Base-by-base conservation (phyloP, 2,329 filamentous ascomycete species). In the Cladosporium sp. region DNA sequence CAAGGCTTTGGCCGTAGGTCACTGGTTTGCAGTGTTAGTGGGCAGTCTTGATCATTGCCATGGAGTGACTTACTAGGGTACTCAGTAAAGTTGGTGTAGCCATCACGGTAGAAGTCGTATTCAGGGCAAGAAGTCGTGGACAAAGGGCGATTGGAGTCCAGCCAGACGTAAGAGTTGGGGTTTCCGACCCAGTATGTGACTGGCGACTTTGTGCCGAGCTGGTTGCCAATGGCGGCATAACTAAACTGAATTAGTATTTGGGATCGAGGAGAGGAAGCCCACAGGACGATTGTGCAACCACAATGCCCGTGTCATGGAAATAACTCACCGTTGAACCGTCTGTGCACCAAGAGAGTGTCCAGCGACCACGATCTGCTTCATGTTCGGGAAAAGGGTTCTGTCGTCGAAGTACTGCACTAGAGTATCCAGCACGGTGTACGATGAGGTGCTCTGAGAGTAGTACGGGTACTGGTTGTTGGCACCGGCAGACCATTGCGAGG, bases 321-420 rank as follows among this genome's bases (percentile, higher is more conserved):
- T 26, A 3, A 36, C 57, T 26, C 77, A 78, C 14, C 76, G 73
- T 28, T 77, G 73, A 6, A 75, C 72, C 21, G 75, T 75, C 64
- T 78, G 76, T 14, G 65, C 76, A 18, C 76, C 76, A 11, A 76
- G 71, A 10, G 75, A 76, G 66, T 78, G 76, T 39, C 76, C 76
- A 60, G 75, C 75, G 32, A 78, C 69, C 39, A 78, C 75, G 23
- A 78, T 76, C 63, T 78, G 76, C 14, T 76, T 73, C 67, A 78
- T 67, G 63, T 76, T 76, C 1, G 76, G 76, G 63, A 76, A 78
- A 21, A 73, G 57, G 1, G 69, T 67, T 21, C 63, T 66, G 65
- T 78, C 71, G 56, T 73, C 75, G 56, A 76, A 78, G 67, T 75
- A 78, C 59, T 74, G 65, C 30, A 78, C 67, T n/a, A 77, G 68